A percentile compares a stretch with the other conserved stretches of the same genome.
phyloP scores from a whole-genome alignment of 805 yeast species.

The Yamadazyma kitorensis region DNA sequence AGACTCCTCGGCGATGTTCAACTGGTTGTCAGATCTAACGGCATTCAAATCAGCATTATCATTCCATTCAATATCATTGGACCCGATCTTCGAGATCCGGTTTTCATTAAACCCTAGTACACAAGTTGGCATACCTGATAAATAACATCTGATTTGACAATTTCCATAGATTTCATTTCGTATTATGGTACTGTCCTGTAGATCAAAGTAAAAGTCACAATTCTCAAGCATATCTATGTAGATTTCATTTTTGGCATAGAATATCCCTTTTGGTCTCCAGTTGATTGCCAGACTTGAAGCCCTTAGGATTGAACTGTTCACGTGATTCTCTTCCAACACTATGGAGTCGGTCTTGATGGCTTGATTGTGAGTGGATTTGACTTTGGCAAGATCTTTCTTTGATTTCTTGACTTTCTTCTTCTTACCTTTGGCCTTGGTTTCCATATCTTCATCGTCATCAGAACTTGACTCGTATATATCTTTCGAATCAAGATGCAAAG shows the following conservation, averaged over 20 bases:
- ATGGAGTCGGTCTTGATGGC: conserved; percentile 33
- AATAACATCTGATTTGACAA: conserved; percentile 35
- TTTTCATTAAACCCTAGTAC: conserved; percentile 40
- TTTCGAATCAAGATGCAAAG: conserved; percentile 4
- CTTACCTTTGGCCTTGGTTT: conserved; percentile 7
- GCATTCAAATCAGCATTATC: neutral
- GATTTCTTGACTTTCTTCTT: conserved; percentile 9
- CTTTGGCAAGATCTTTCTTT: conserved; percentile 12
- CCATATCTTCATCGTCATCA: conserved; percentile 6
- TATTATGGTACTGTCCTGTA: conserved; percentile 23
- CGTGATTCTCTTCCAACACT: conserved; percentile 20
- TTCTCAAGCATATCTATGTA: conserved; percentile 41
- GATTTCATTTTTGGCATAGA: conserved; percentile 43
- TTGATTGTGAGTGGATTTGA: conserved; percentile 39
- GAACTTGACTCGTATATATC: conserved; percentile 5
- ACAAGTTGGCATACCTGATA: conserved; percentile 45
- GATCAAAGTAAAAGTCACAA: conserved; percentile 35
- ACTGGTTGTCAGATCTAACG: conserved; percentile 7
- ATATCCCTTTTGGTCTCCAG: conserved; percentile 47
- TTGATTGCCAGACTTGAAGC: conserved; percentile 62
- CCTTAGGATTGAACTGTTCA: conserved; percentile 71
- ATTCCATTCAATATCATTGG: conserved; percentile 1
- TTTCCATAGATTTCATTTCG: conserved; percentile 33
- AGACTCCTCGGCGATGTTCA: conserved; percentile 4
- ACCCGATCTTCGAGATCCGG: conserved; percentile 25